Evolutionary conservation across 257 asterid species (phyloP).

Genomic region (Plantago major): DNA sequence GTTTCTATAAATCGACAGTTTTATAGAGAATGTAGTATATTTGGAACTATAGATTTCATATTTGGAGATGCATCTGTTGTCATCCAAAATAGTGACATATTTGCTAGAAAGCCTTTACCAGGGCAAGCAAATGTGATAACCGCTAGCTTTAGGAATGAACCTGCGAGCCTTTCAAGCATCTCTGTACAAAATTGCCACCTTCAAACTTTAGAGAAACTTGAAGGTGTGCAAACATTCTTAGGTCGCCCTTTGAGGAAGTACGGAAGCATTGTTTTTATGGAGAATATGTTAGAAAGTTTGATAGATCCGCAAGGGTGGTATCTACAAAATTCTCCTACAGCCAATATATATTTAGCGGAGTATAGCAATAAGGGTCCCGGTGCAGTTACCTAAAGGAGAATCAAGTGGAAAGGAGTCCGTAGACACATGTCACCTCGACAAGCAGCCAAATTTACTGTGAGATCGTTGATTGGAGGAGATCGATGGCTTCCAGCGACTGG

Average conservation of each 20-base stretch:
- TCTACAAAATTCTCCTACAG: conserved; percentile 30
- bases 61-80: conserved; percentile 5
- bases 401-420: conserved; percentile 41
- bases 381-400: conserved; percentile 30
- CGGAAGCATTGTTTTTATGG: conserved; percentile 37
- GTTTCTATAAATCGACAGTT: conserved; percentile 4
- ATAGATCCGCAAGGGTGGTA: conserved; percentile 47
- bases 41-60: conserved; percentile 4
- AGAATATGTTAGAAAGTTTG: conserved; percentile 21
- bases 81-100: conserved; percentile 5
- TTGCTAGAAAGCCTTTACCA: neutral
- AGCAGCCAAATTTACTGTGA: conserved; percentile 30
- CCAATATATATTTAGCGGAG: conserved; percentile 38
- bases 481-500: conserved; percentile 35
- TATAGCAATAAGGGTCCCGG: conserved; percentile 36
- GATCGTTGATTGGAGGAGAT: conserved; percentile 31
- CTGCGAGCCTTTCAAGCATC: conserved; percentile 23
- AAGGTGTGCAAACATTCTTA: conserved; percentile 28
- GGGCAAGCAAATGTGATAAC: neutral
- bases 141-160: neutral
- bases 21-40: conserved; percentile 7
- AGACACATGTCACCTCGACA: conserved; percentile 20
- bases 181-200: conserved; percentile 37
- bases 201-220: conserved; percentile 24
- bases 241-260: conserved; percentile 46